Conservation (phyloP, 768 basidiomycete species). For the Boletus edulis region DNA sequence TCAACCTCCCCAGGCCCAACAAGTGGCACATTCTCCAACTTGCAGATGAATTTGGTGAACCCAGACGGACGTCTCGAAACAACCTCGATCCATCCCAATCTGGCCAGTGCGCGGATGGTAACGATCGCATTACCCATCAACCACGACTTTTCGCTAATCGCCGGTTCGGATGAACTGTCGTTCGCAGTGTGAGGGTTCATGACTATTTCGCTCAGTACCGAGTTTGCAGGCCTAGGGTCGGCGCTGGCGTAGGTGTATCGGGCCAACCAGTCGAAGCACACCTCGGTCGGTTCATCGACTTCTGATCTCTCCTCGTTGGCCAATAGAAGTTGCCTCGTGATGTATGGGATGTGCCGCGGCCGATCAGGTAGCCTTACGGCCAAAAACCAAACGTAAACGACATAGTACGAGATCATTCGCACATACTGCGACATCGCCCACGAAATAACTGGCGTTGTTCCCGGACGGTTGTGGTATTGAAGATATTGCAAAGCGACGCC, state of each 20-base stretch:
- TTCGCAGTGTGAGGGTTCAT: conserved; percentile 49
- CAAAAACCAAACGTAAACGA: conserved; percentile 94
- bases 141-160: conserved; percentile 73
- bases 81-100: conserved; percentile 88
- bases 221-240: conserved; percentile 83
- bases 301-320: conserved; percentile 74
- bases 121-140: conserved; percentile 80
- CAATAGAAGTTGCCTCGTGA: conserved; percentile 80
- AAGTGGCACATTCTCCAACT: conserved; percentile 86
- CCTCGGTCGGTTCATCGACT: conserved; percentile 89
- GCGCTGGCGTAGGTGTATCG: conserved; percentile 93
- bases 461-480: conserved; percentile 77
- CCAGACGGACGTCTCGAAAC: conserved; percentile 86
- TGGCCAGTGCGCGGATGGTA: conserved; percentile 70
- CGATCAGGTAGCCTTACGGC: conserved; percentile 81
- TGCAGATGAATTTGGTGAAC: conserved; percentile 77
- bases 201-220: conserved; percentile 75
- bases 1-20: conserved; percentile 82
- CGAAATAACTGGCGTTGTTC: conserved; percentile 58
- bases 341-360: conserved; percentile 77
- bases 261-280: conserved; percentile 97
- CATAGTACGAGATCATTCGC: conserved; percentile 82
- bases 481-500: conserved; percentile 93
- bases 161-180: conserved; percentile 36
- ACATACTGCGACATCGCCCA: conserved; percentile 92